Conservation (phyloP, 768 basidiomycete species). For the Piloderma croceum region DNA sequence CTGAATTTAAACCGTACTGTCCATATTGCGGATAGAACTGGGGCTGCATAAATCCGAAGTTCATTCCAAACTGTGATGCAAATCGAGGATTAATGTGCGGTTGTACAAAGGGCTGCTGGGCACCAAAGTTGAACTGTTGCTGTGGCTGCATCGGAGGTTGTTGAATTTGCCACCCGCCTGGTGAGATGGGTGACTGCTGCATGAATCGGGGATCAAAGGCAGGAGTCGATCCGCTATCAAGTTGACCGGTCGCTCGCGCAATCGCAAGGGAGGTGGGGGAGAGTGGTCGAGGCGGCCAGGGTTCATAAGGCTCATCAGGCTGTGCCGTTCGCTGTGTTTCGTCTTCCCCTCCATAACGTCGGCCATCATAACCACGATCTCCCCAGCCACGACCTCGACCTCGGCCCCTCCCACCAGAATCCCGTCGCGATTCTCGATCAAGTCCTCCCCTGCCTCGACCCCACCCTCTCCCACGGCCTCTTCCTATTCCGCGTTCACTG, state of each 20-base stretch:
- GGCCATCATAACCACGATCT: constrained; percentile 20
- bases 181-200: neutral
- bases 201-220: constrained; percentile 5
- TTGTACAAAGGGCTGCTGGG: constrained; percentile 40
- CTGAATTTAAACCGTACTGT: no score
- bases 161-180: neutral
- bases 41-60: constrained; percentile 26
- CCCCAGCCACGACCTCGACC: constrained; percentile 22
- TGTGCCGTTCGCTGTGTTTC: constrained; percentile 15
- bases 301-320: constrained; percentile 25
- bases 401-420: constrained; percentile 18
- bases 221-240: constrained; percentile 19
- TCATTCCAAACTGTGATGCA: constrained; percentile 57
- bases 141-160: constrained; percentile 15
- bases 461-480: constrained; percentile 32
- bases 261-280: constrained; percentile 45
- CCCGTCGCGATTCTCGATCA: constrained; percentile 18
- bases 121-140: constrained; percentile 11
- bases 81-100: constrained; percentile 84
- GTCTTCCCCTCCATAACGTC: constrained; percentile 11
- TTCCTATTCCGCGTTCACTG: constrained; percentile 5
- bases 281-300: constrained; percentile 24
- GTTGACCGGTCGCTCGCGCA: constrained; percentile 41
- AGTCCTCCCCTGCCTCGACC: constrained; percentile 24
- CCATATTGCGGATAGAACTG: neutral